Conservation (phyloP, 2,329 filamentous ascomycete genomes). For the Ceratocystis ficicola region DNA sequence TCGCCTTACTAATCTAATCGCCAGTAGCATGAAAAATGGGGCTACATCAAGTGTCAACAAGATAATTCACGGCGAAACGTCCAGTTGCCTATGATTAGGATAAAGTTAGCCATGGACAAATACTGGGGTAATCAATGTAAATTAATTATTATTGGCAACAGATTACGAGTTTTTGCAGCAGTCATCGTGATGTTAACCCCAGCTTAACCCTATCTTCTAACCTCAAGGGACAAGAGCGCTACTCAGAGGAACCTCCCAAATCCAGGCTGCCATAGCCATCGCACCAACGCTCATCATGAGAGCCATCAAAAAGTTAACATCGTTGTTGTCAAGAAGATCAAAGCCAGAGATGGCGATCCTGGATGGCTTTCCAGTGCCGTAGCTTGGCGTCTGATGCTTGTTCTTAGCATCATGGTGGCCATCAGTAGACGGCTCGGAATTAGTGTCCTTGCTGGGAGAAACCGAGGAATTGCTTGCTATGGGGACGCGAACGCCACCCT, state of each 20-base stretch:
- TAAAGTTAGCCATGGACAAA: too few species aligned
- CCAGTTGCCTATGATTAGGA: too few species aligned
- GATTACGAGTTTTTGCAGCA: background rate
- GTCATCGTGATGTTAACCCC: background rate
- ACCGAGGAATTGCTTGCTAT: slow-evolving; percentile 30
- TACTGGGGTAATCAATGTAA: too few species aligned
- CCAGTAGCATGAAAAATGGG: background rate
- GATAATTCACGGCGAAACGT: too few species aligned
- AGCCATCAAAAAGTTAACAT: slow-evolving; percentile 89
- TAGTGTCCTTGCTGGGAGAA: slow-evolving; percentile 22
- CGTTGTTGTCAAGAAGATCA: slow-evolving; percentile 86
- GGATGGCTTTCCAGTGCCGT: slow-evolving; percentile 46
- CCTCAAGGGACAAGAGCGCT: slow-evolving; percentile 31
- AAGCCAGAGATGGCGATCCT: slow-evolving; percentile 51
- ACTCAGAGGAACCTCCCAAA: slow-evolving; percentile 45
- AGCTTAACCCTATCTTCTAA: background rate
- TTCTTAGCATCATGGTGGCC: slow-evolving; percentile 39
- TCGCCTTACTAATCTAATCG: background rate
- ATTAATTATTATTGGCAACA: background rate
- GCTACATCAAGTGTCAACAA: background rate
- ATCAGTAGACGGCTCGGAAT: slow-evolving; percentile 31
- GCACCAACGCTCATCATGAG: slow-evolving; percentile 64
- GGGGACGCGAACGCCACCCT: slow-evolving; percentile 53
- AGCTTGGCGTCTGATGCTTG: slow-evolving; percentile 40
- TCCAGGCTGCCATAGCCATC: slow-evolving; percentile 53